These are phyloP conservation scores for Tolypocladium ophioglossoides DNA, from an alignment of 2,329 filamentous ascomycete genomes.

Conservation along the genomic window DNA sequence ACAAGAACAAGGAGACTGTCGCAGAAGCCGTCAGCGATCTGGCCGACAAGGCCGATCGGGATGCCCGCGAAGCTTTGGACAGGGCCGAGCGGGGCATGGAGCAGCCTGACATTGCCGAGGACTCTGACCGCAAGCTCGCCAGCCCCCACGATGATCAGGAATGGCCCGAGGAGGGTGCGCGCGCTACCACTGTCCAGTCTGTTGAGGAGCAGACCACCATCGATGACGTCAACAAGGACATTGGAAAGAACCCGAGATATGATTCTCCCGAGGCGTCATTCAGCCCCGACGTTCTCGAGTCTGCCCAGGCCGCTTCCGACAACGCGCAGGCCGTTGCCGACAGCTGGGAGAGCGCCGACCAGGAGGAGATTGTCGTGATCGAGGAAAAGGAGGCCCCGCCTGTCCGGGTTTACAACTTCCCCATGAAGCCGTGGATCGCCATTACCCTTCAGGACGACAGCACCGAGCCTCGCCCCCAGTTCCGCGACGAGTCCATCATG, in stretches of 20 bases:
- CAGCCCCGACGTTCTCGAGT: slow-evolving; percentile 38
- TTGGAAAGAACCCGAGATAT: slow-evolving; percentile 37
- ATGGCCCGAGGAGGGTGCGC: background rate
- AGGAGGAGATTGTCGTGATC: slow-evolving; percentile 52
- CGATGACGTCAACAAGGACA: slow-evolving; percentile 35
- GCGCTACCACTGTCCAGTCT: slow-evolving; percentile 2
- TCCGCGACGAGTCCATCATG: slow-evolving; percentile 74
- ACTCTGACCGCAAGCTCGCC: background rate
- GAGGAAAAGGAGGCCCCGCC: slow-evolving; percentile 56
- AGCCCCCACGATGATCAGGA: background rate
- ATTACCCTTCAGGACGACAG: slow-evolving; percentile 60
- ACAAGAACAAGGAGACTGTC: slow-evolving; percentile 61
- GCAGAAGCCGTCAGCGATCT: slow-evolving; percentile 58
- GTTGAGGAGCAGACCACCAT: slow-evolving; percentile 8
- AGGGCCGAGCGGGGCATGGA: slow-evolving; percentile 39
- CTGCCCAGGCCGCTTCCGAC: slow-evolving; percentile 41
- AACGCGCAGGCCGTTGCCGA: slow-evolving; percentile 57
- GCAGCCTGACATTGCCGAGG: slow-evolving; percentile 29
- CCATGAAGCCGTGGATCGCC: slow-evolving; percentile 91
- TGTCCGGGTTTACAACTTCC: slow-evolving; percentile 86
- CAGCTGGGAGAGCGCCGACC: slow-evolving; percentile 83
- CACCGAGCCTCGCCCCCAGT: slow-evolving; percentile 45
- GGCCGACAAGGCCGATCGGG: slow-evolving; percentile 39
- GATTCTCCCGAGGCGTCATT: slow-evolving; percentile 29
- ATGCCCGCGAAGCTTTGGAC: slow-evolving; percentile 55